A percentile compares a stretch with the other conserved stretches of the same genome.
Evolutionary conservation across 2,329 filamentous ascomycete species (phyloP).

Genomic region (Aureobasidium subglaciale): DNA sequence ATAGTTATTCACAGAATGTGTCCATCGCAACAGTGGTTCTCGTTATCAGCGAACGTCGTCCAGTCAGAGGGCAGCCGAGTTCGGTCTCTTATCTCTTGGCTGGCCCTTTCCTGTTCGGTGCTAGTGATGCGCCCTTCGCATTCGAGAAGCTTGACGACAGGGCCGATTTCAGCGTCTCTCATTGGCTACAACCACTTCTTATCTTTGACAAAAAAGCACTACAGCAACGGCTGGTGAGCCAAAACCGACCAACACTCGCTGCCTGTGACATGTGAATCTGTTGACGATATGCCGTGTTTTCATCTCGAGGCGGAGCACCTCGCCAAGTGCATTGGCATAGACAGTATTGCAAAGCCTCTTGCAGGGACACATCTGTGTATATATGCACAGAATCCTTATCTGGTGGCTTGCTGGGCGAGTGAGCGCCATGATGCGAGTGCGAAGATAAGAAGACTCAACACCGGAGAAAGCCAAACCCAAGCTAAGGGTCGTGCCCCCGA

Average conservation of each 20-base stretch:
- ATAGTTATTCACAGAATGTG: slow-evolving; percentile 6
- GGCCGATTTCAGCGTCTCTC: neutral
- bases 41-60: slow-evolving; percentile 11
- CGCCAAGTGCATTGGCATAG: slow-evolving; percentile 6
- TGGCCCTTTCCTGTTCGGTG: neutral
- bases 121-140: neutral
- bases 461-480: slow-evolving; percentile 2
- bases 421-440: neutral
- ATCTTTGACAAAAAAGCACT: slow-evolving; percentile 13
- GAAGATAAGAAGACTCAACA: neutral
- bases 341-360: neutral
- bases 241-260: slow-evolving; percentile 4
- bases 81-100: slow-evolving; percentile 8
- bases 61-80: slow-evolving; percentile 10
- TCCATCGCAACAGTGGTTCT: slow-evolving; percentile 3
- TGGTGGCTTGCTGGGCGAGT: neutral
- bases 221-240: slow-evolving; percentile 3
- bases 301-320: neutral
- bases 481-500: neutral
- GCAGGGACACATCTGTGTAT: neutral
- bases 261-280: slow-evolving; percentile 11
- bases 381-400: neutral
- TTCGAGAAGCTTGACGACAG: slow-evolving; percentile 6
- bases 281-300: slow-evolving; percentile 8
- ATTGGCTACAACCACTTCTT: slow-evolving; percentile 1